Conservation (phyloP, 345 rosid genomes). For the Trapa bicornis region DNA sequence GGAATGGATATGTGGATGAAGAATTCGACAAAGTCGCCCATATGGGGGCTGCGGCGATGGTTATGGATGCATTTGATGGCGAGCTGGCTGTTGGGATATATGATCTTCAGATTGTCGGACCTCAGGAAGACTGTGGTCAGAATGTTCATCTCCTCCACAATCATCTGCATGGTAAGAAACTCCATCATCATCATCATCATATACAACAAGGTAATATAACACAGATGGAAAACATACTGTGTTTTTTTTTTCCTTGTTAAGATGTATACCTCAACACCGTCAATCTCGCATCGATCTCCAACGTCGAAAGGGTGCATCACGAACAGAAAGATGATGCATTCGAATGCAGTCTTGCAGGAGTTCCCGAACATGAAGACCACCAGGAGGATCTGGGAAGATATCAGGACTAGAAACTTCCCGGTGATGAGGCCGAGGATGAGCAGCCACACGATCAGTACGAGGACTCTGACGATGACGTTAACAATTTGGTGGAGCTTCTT, state of each 20-base stretch:
- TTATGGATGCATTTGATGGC: constrained; percentile 29
- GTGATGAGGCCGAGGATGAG: constrained; percentile 27
- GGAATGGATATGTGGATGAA: constrained; percentile 26
- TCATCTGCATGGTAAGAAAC: constrained; percentile 13
- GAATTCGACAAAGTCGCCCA: constrained; percentile 38
- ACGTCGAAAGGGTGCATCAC: constrained; percentile 38
- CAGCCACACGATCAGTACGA: constrained; percentile 23
- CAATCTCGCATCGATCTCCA: constrained; percentile 34
- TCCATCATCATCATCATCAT: too few species aligned
- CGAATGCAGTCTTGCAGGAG: constrained; percentile 28
- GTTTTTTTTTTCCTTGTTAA: neutral
- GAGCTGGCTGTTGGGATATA: constrained; percentile 23
- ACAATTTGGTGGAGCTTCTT: constrained; percentile 33
- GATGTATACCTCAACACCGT: constrained; percentile 24
- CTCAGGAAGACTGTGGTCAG: constrained; percentile 29
- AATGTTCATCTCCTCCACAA: constrained; percentile 39
- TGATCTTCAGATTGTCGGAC: constrained; percentile 26
- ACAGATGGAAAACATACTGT: too few species aligned
- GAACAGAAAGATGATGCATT: constrained; percentile 34
- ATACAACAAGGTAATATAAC: too few species aligned
- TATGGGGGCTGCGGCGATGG: constrained; percentile 32
- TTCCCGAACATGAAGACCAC: constrained; percentile 37
- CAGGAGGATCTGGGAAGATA: constrained; percentile 29
- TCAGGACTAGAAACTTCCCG: constrained; percentile 17
- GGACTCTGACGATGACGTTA: constrained; percentile 18